These are phyloP conservation scores for Gamsiella multidivaricata DNA, from an alignment of 192 early-diverging fungal species.

Conservation along the genomic window DNA sequence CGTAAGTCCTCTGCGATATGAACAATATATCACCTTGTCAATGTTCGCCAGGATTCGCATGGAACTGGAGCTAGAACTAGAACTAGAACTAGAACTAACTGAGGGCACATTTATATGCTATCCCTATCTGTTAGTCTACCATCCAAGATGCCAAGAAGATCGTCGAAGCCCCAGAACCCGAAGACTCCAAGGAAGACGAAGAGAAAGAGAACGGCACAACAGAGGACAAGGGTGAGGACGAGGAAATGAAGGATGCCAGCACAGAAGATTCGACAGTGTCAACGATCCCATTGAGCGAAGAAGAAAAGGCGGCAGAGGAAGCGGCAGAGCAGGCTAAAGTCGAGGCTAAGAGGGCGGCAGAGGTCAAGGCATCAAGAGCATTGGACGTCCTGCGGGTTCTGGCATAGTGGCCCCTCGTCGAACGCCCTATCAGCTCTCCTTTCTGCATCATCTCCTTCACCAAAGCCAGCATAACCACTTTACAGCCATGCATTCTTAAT, in stretches of 20 bases:
- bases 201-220: slow-evolving; percentile 11
- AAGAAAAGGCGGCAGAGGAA: slow-evolving; percentile 44
- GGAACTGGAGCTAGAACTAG: no score
- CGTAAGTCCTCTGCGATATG: slow-evolving; percentile 16
- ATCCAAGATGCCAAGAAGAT: slow-evolving; percentile 48
- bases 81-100: no score
- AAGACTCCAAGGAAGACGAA: slow-evolving; percentile 26
- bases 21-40: not conserved
- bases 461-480: no score
- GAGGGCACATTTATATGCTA: no score
- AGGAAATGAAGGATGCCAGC: slow-evolving; percentile 40
- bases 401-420: slow-evolving; percentile 7
- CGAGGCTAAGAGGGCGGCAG: slow-evolving; percentile 35
- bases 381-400: slow-evolving; percentile 38
- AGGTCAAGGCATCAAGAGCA: slow-evolving; percentile 39
- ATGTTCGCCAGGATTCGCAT: no score
- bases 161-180: slow-evolving; percentile 40
- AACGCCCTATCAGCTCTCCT: not conserved
- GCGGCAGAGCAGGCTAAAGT: slow-evolving; percentile 27
- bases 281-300: slow-evolving; percentile 44
- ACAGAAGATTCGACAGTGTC: slow-evolving; percentile 14
- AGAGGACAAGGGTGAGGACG: slow-evolving; percentile 5
- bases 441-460: not conserved
- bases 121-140: no score
- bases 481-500: no score